Conservation (phyloP, 2,329 filamentous ascomycete genomes). For the Gnomoniopsis smithogilvyi region DNA sequence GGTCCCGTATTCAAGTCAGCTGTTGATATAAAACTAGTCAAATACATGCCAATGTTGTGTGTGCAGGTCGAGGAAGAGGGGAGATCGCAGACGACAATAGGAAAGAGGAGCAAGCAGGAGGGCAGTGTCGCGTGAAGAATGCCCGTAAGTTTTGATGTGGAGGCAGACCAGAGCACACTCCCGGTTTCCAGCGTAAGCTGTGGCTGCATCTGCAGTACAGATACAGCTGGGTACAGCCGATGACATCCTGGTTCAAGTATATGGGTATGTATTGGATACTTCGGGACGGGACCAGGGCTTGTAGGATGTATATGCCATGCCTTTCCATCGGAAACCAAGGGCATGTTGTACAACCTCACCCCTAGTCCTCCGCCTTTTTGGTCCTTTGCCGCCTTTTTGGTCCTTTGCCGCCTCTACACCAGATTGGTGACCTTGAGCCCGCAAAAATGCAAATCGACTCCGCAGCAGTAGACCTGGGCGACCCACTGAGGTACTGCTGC, state of each 20-base stretch:
- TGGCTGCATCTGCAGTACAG: slow-evolving; percentile 17
- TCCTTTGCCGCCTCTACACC: neutral
- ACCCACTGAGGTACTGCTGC: too few species aligned
- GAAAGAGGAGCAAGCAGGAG: slow-evolving; percentile 4
- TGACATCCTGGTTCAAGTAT: slow-evolving; percentile 8
- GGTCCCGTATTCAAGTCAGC: neutral
- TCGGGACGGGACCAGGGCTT: slow-evolving; percentile 1
- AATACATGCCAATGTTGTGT: neutral
- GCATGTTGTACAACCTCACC: slow-evolving; percentile 14
- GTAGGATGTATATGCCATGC: slow-evolving; percentile 10
- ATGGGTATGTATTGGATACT: slow-evolving; percentile 14
- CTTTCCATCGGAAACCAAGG: slow-evolving; percentile 9
- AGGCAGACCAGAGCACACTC: slow-evolving; percentile 14
- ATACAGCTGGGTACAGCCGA: slow-evolving; percentile 16
- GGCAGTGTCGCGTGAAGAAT: slow-evolving; percentile 8
- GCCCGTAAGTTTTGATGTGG: slow-evolving; percentile 13
- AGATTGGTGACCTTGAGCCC: slow-evolving; percentile 1
- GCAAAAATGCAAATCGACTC: neutral
- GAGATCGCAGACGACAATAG: neutral
- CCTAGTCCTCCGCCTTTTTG: slow-evolving; percentile 3
- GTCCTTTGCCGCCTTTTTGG: slow-evolving; percentile 1
- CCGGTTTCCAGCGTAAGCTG: slow-evolving; percentile 17
- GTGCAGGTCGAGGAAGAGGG: neutral
- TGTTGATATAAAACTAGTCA: neutral
- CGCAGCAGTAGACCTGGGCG: neutral